Evolutionary conservation across 805 yeast species (phyloP), one percentile per base, ranked within the genome.

Genomic region (Wickerhamiella bombiphila): DNA sequence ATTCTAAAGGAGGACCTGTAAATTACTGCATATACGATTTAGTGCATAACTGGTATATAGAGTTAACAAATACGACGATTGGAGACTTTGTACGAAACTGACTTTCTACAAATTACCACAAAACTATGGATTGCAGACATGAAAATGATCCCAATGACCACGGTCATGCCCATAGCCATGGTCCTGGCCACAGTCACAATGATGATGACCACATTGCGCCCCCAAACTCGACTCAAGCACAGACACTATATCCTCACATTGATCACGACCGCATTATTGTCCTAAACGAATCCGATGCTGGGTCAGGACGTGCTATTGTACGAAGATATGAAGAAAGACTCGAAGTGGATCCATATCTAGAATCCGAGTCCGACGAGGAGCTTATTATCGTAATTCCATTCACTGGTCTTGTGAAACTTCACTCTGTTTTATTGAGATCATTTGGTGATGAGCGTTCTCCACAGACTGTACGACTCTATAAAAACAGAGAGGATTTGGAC

Each of bases 291-390:
- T 60, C 60, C 16, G 73, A 71, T 45, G 64, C 64, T 1, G 60
- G 61, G n/a, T 61, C 64, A 1, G 78, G 78, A 5, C 48, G 61
- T 37, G 43, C 44, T 19, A 60, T 83, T 16, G 69, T 86, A 55
- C 76, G 75, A 45, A 48, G 63, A 2, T 57, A 63, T 34, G 69
- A 64, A 1, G 61, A 65, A 5, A 69, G 70, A 48, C 72, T 70
- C 43, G 56, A 63, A 26, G 46, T 63, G 43, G 42, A 73, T 61
- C 44, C 59, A 26, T 49, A 58, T 61, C 52, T 74, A 33, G 60
- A 71, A 56, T 71, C 80, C 1, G 95, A 86, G 54, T 74, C 80
- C 2, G 97, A 88, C 51, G 72, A 76, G 41, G 95, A 88, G 54
- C 46, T 86, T 47, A 69, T 86, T 22, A 47, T 88, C 22, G 69